Percentiles rank a stretch among this genome's conserved stretches.
These are phyloP conservation scores for Serendipita sp. DNA, from an alignment of 768 basidiomycete species.

Conservation along the genomic window DNA sequence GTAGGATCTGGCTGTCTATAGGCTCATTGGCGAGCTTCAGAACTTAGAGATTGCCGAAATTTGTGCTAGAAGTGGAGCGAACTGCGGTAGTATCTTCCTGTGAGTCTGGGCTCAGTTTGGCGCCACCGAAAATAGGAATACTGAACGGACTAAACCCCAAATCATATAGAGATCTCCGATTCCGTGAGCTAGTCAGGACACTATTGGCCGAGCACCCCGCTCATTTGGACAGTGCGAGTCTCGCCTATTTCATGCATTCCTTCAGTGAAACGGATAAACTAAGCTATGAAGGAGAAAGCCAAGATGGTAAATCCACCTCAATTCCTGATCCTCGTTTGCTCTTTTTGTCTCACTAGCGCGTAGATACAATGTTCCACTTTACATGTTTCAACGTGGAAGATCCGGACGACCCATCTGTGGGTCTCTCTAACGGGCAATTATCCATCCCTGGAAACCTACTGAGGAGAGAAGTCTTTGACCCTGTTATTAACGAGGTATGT, in stretches of 20 bases:
- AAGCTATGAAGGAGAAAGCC: slow-evolving; percentile 48
- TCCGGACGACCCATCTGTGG: slow-evolving; percentile 61
- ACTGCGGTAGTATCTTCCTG: slow-evolving; percentile 75
- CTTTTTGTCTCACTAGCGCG: slow-evolving; percentile 4
- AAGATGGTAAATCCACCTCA: slow-evolving; percentile 42
- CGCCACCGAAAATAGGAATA: background rate
- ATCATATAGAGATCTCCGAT: slow-evolving; percentile 42
- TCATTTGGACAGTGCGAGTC: slow-evolving; percentile 63
- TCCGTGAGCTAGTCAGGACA: slow-evolving; percentile 62
- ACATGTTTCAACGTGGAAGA: slow-evolving; percentile 82
- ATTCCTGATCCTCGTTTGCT: background rate
- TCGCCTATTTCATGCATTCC: slow-evolving; percentile 70
- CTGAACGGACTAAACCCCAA: background rate
- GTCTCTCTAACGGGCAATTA: slow-evolving; percentile 67
- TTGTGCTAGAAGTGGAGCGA: slow-evolving; percentile 72
- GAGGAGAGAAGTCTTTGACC: slow-evolving; percentile 74
- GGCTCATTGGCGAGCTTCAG: slow-evolving; percentile 62
- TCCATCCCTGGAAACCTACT: slow-evolving; percentile 66
- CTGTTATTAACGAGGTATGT: slow-evolving; percentile 57
- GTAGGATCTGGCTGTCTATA: slow-evolving; percentile 30
- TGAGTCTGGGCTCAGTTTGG: background rate
- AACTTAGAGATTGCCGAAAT: slow-evolving; percentile 86
- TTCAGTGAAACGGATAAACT: slow-evolving; percentile 84
- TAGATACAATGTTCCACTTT: slow-evolving; percentile 75
- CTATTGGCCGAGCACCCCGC: slow-evolving; percentile 70